A percentile compares a stretch with the other conserved stretches of the same genome.
phyloP scores from a whole-genome alignment of 768 basidiomycete species.

The Collybia sp. region DNA sequence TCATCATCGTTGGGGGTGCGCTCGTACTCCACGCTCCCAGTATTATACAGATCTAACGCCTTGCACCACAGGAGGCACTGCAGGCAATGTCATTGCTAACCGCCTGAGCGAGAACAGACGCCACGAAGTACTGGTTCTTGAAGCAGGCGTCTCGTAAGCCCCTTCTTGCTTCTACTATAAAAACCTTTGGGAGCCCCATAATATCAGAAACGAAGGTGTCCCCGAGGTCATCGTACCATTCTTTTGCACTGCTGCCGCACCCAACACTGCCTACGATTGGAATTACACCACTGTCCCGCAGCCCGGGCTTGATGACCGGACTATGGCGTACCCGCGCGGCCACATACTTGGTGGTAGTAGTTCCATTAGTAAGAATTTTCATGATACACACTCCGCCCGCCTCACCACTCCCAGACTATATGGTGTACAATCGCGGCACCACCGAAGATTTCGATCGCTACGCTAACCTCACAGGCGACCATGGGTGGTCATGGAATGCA shows the following conservation, averaged over 20 bases:
- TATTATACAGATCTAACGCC: neutral
- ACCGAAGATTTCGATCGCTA: too few relatives aligned
- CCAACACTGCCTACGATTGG: conserved; percentile 13
- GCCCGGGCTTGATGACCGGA: conserved; percentile 13
- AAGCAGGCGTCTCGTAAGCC: conserved; percentile 2
- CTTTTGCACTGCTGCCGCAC: neutral
- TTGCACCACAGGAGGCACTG: neutral
- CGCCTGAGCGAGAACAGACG: neutral
- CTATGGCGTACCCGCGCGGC: conserved; percentile 18
- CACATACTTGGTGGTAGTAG: conserved; percentile 24
- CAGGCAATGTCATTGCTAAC: conserved; percentile 2
- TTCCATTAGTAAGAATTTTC: conserved; percentile 17
- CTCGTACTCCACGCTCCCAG: neutral
- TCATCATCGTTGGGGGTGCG: neutral
- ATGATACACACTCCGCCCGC: too few relatives aligned
- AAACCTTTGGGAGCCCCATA: neutral
- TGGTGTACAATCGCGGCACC: too few relatives aligned
- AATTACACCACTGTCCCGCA: conserved; percentile 20
- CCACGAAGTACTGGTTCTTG: neutral
- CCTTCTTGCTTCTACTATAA: neutral
- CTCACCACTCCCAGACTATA: too few relatives aligned
- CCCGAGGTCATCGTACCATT: conserved; percentile 13
- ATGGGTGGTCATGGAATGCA: too few relatives aligned
- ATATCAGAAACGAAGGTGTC: conserved; percentile 6
- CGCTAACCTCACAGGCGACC: too few relatives aligned